Percentiles rank a stretch among this genome's conserved stretches.
These are phyloP conservation scores for Moricandia moricandioides DNA, from an alignment of 345 rosid species.

Conservation along the genomic window DNA sequence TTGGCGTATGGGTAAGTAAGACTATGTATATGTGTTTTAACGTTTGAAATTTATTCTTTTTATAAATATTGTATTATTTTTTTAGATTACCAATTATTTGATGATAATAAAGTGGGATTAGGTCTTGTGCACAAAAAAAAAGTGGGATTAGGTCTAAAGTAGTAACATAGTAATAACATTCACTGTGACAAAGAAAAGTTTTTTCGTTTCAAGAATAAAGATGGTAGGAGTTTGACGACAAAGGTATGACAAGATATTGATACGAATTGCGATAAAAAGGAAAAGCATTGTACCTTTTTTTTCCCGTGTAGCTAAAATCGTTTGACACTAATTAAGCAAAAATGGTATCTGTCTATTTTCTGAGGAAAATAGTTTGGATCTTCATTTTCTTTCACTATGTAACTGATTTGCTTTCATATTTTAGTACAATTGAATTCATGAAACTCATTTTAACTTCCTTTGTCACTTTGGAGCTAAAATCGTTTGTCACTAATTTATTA, in stretches of 20 bases:
- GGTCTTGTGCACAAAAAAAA: too few species aligned
- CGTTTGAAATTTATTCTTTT: slow-evolving; percentile 19
- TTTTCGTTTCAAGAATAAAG: background rate
- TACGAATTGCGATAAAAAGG: slow-evolving; percentile 2
- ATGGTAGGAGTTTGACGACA: slow-evolving; percentile 18
- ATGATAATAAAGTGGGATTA: slow-evolving; percentile 14
- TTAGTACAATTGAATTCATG: background rate
- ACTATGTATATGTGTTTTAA: slow-evolving; percentile 9
- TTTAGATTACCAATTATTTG: background rate
- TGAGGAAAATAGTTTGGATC: background rate
- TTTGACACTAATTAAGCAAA: background rate
- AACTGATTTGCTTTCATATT: background rate
- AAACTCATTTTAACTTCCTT: background rate
- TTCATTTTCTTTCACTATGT: background rate
- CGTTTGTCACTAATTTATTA: too few species aligned
- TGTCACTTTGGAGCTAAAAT: too few species aligned
- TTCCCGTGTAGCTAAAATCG: background rate
- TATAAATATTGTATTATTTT: background rate
- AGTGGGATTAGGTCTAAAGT: slow-evolving; percentile 18
- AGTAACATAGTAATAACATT: slow-evolving; percentile 3
- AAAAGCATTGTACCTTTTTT: background rate
- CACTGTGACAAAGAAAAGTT: slow-evolving; percentile 15
- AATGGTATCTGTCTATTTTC: background rate
- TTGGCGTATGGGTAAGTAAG: background rate
- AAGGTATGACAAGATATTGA: slow-evolving; percentile 17